Conservation (phyloP, 768 basidiomycete species). For the Rhizopogon roseolus region DNA sequence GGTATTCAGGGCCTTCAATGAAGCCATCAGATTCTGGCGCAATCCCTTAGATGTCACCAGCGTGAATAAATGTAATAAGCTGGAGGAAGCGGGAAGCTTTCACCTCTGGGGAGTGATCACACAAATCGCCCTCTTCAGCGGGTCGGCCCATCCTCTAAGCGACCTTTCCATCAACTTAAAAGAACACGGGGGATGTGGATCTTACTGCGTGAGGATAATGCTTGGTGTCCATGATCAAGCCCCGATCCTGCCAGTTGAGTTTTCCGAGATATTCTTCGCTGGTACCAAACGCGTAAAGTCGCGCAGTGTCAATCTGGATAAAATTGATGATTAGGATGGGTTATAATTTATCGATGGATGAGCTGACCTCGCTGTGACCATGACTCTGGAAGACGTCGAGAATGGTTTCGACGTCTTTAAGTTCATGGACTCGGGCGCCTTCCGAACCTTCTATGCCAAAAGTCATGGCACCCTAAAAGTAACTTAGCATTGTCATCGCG, state of each 20-base stretch:
- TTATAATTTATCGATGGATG: neutral
- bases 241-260: slow-evolving; percentile 43
- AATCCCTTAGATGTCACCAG: slow-evolving; percentile 19
- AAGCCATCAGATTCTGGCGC: slow-evolving; percentile 27
- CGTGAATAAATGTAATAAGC: neutral
- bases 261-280: slow-evolving; percentile 41
- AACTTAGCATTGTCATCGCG: neutral
- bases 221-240: slow-evolving; percentile 57
- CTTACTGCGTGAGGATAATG: slow-evolving; percentile 38
- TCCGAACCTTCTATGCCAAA: slow-evolving; percentile 46
- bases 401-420: slow-evolving; percentile 45
- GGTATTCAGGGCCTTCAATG: slow-evolving; percentile 41
- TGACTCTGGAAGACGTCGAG: slow-evolving; percentile 49
- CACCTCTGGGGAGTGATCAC: slow-evolving; percentile 20
- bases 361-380: slow-evolving; percentile 48
- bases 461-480: slow-evolving; percentile 47
- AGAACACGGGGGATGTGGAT: neutral
- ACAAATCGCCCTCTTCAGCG: neutral
- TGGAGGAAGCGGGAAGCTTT: neutral
- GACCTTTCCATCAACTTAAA: neutral
- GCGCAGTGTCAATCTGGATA: slow-evolving; percentile 23
- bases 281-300: slow-evolving; percentile 24
- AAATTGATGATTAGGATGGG: neutral
- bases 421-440: slow-evolving; percentile 43
- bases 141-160: neutral